Conservation (phyloP, 495 filamentous ascomycete genomes). For the Daldinia vernicosa region DNA sequence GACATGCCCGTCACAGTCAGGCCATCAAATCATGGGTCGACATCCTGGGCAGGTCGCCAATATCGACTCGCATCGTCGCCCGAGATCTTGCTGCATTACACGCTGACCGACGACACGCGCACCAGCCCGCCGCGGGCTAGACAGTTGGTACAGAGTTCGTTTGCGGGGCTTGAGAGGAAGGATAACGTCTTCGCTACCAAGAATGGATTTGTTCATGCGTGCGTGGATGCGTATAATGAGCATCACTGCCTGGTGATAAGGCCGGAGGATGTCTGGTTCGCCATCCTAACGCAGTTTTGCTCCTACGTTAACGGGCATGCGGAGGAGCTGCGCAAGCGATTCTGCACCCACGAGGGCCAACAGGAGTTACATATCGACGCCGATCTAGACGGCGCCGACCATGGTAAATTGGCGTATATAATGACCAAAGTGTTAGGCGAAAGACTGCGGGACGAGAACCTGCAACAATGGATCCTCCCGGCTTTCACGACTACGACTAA, state of each 20-base stretch:
- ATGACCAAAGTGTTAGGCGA: slow-evolving; percentile 52
- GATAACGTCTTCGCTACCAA: slow-evolving; percentile 50
- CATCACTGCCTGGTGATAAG: slow-evolving; percentile 65
- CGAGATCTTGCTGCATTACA: slow-evolving; percentile 39
- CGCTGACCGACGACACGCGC: slow-evolving; percentile 40
- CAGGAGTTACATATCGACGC: slow-evolving; percentile 55
- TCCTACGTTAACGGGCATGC: slow-evolving; percentile 78
- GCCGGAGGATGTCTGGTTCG: slow-evolving; percentile 70
- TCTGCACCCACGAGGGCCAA: slow-evolving; percentile 76
- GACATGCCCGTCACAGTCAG: slow-evolving; percentile 43
- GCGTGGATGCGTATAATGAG: slow-evolving; percentile 61
- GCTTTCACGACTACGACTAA: slow-evolving; percentile 57
- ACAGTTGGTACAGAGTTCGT: slow-evolving; percentile 49
- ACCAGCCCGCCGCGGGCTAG: slow-evolving; percentile 39
- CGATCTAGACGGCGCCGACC: slow-evolving; percentile 49
- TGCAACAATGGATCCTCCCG: slow-evolving; percentile 56
- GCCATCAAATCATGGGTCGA: slow-evolving; percentile 41
- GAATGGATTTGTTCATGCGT: slow-evolving; percentile 63
- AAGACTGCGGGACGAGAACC: slow-evolving; percentile 47
- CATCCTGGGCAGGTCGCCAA: slow-evolving; percentile 42
- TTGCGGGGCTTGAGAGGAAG: slow-evolving; percentile 37
- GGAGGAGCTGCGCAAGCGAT: slow-evolving; percentile 85
- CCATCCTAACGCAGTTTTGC: slow-evolving; percentile 64
- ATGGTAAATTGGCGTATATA: slow-evolving; percentile 49
- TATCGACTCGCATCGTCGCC: slow-evolving; percentile 38